Evolutionary conservation across 1,284 basidiomycete genomes (phyloP).

Genomic region (Fomes fomentarius): DNA sequence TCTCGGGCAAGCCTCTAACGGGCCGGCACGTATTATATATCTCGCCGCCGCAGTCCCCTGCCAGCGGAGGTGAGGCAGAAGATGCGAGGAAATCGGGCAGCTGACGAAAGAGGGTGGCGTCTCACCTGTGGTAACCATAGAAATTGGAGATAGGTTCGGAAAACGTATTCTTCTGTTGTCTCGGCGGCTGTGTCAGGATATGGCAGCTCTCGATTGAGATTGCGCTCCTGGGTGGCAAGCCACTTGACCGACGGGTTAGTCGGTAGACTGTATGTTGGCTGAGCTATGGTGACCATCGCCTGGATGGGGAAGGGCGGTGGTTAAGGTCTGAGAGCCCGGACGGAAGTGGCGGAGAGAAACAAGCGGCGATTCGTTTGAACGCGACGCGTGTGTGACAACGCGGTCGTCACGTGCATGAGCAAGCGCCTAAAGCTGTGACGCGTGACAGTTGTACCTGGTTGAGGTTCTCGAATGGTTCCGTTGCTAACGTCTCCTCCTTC

Average conservation of each 20-base stretch:
- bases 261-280: slow-evolving; percentile 18
- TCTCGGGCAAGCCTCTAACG: slow-evolving; percentile 16
- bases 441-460: slow-evolving; percentile 2
- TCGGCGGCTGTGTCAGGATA: slow-evolving; percentile 22
- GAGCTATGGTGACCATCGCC: slow-evolving; percentile 7
- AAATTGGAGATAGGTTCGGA: slow-evolving; percentile 63
- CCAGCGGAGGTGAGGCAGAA: slow-evolving; percentile 4
- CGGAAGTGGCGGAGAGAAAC: slow-evolving; percentile 16
- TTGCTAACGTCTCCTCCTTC: background rate
- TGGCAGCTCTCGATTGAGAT: slow-evolving; percentile 28
- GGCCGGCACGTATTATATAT: slow-evolving; percentile 3
- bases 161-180: slow-evolving; percentile 27
- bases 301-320: background rate
- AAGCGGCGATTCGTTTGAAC: slow-evolving; percentile 10
- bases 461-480: background rate
- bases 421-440: background rate
- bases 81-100: slow-evolving; percentile 6
- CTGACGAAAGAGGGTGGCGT: slow-evolving; percentile 1
- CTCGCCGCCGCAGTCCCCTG: slow-evolving; percentile 9
- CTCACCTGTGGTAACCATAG: slow-evolving; percentile 74
- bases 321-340: background rate
- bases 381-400: slow-evolving; percentile 13
- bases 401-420: slow-evolving; percentile 2
- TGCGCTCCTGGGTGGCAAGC: slow-evolving; percentile 34
- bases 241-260: slow-evolving; percentile 33